phyloP scores from a whole-genome alignment of 768 basidiomycete species.

The Termitomyces sp. region DNA sequence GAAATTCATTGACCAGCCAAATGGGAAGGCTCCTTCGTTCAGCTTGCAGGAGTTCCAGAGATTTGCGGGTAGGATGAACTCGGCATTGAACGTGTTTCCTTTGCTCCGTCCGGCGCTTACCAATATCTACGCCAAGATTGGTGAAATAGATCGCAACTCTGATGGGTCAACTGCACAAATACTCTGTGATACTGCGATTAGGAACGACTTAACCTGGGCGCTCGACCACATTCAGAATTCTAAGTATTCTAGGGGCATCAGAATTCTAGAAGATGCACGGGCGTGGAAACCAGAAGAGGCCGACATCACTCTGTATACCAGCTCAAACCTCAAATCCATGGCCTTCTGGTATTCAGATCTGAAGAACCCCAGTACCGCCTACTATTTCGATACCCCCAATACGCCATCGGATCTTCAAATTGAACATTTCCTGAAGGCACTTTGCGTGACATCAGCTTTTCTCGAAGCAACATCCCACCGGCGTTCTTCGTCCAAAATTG shows the following conservation, averaged over 20 bases:
- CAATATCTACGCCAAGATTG: background rate
- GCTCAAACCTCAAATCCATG: background rate
- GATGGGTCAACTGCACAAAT: background rate
- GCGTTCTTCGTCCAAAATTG: background rate
- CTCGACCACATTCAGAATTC: background rate
- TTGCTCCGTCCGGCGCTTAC: constrained; percentile 3
- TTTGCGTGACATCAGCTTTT: background rate
- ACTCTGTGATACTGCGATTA: background rate
- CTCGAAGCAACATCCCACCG: background rate
- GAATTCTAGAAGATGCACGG: background rate
- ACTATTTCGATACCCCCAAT: background rate
- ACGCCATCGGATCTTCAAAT: background rate
- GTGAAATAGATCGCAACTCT: background rate
- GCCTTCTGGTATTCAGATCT: background rate
- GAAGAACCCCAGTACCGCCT: background rate
- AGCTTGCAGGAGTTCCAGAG: background rate
- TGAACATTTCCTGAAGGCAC: background rate
- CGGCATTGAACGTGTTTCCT: constrained; percentile 5
- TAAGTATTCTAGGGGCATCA: background rate
- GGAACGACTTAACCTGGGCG: background rate
- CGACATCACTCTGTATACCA: background rate
- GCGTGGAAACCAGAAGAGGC: background rate
- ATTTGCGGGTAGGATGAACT: constrained; percentile 2
- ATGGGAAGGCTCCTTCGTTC: background rate
- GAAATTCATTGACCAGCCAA: background rate